Evolutionary conservation across 352 stramenopile genomes (phyloP).

Genomic region (Lagenidium giganteum): DNA sequence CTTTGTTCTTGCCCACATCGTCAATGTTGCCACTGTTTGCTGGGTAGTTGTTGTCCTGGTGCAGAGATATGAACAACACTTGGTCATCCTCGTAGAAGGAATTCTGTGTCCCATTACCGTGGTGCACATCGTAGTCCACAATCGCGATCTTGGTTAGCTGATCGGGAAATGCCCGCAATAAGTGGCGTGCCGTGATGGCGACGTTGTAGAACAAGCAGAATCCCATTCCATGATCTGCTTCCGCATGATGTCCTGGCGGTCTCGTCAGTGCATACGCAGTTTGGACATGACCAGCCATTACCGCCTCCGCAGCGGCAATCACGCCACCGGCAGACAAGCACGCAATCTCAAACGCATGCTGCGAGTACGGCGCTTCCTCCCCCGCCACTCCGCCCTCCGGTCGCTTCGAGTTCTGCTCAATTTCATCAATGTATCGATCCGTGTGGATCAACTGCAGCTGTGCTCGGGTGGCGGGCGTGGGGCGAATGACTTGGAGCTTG

Average conservation of each 20-base stretch:
- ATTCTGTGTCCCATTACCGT: conserved; percentile 96
- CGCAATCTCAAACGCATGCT: conserved; percentile 73
- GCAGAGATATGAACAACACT: conserved; percentile 73
- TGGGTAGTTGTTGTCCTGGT: conserved; percentile 84
- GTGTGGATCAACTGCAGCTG: conserved; percentile 64
- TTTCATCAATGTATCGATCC: conserved; percentile 40
- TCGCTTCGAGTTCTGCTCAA: conserved; percentile 38
- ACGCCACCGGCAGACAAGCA: conserved; percentile 65
- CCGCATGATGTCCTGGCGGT: conserved; percentile 70
- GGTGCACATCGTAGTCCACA: conserved; percentile 95
- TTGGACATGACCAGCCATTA: conserved; percentile 37
- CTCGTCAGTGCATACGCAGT: conserved; percentile 59
- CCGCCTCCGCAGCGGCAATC: conserved; percentile 44
- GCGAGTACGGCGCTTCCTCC: conserved; percentile 64
- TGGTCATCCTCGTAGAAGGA: conserved; percentile 76
- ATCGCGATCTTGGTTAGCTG: conserved; percentile 88
- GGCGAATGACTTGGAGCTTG: conserved; percentile 26
- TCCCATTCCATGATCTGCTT: conserved; percentile 46
- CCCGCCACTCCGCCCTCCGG: conserved; percentile 66
- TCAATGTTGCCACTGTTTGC: conserved; percentile 32
- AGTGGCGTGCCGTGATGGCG: conserved; percentile 44
- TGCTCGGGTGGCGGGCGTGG: conserved; percentile 25
- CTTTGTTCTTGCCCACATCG: conserved; percentile 34
- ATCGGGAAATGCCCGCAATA: conserved; percentile 49
- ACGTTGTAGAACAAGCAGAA: conserved; percentile 79